phyloP scores from a whole-genome alignment of 306 rosid species.

The Lathyrus tuberosus region DNA sequence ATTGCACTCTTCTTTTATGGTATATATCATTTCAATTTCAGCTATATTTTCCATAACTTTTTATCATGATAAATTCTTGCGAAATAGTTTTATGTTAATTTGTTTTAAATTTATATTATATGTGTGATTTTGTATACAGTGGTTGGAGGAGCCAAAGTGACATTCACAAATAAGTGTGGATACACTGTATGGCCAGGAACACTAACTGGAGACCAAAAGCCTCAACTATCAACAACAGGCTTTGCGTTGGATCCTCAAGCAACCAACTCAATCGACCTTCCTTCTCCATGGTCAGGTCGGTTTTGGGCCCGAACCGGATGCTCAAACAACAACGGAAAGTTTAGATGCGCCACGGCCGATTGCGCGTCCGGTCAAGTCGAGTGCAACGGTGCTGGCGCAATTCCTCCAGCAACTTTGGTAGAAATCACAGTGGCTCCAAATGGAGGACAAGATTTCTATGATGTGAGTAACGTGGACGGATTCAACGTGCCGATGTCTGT shows the following conservation, averaged over 20 bases:
- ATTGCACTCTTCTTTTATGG: conserved; percentile 50
- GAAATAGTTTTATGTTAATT: too few relatives aligned
- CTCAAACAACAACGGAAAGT: conserved; percentile 41
- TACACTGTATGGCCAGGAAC: conserved; percentile 69
- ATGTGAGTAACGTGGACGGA: conserved; percentile 69
- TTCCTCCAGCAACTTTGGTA: conserved; percentile 51
- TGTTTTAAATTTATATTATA: neutral
- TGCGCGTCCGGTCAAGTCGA: conserved; percentile 56
- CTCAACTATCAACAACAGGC: conserved; percentile 59
- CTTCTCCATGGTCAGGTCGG: conserved; percentile 63
- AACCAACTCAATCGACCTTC: conserved; percentile 28
- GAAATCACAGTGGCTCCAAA: conserved; percentile 49
- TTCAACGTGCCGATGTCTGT: conserved; percentile 63
- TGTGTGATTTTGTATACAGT: conserved; percentile 1
- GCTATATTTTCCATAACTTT: too few relatives aligned
- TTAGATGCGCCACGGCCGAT: conserved; percentile 63
- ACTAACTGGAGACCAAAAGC: conserved; percentile 47
- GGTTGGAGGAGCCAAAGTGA: conserved; percentile 46
- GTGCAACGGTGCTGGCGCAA: conserved; percentile 63
- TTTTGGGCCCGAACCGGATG: conserved; percentile 67
- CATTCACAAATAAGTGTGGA: conserved; percentile 52
- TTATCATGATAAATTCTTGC: too few relatives aligned
- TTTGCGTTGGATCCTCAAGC: conserved; percentile 48
- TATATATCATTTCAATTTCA: conserved; percentile 25
- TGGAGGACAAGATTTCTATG: conserved; percentile 66